Base-by-base conservation (phyloP, 192 early-diverging fungal species). In the Coemansia sp. region DNA sequence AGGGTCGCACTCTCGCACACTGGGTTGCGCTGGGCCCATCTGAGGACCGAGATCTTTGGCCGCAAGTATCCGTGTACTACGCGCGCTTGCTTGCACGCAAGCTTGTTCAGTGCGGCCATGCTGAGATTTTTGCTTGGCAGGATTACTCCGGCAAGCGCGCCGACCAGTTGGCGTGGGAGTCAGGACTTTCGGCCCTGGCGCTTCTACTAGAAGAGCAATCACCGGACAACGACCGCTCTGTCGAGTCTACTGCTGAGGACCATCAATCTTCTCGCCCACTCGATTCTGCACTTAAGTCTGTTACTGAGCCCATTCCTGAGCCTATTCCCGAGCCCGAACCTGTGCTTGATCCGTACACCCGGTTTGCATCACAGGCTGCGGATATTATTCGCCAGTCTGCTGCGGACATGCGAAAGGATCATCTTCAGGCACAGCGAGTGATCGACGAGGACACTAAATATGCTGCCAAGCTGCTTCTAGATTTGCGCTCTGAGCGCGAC, bases 401-500 rank as follows among this genome's bases (percentile, higher is more conserved):
- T 14, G 50, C 54, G n/a, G 67, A 63, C 22, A 51, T 75, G 64
- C 69, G 78, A 5, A 27, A n/a, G n/a, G 63, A 63, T 30, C 78
- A 80, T 53, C 22, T 42, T 25, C 55, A 54, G 25, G 58, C 55
- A 57, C 57, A 32, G 23, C 52, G 50, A 0, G 64, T 53, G 22
- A 23, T 74, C 2, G 80, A 82, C 30, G 68, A 62, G 4, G 80
- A 82, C 66, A 68, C 71, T 6, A 56, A 69, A 54, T 73, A 71
- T 23, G 80, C 80, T 2, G 74, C 80, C 22, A 53, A 62, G 63
- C 64, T 82, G 61, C 71, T 82, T 46, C 59, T 76, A 29, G 80
- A 82, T 61, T 64, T 82, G 30, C 57, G 75, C 3, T n/a, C 57
- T 0, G 80, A 82, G 63, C 70, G 71, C 57, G 80, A 73, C 30